phyloP scores from a whole-genome alignment of 805 yeast genomes.

The Yarrowia sp. region DNA sequence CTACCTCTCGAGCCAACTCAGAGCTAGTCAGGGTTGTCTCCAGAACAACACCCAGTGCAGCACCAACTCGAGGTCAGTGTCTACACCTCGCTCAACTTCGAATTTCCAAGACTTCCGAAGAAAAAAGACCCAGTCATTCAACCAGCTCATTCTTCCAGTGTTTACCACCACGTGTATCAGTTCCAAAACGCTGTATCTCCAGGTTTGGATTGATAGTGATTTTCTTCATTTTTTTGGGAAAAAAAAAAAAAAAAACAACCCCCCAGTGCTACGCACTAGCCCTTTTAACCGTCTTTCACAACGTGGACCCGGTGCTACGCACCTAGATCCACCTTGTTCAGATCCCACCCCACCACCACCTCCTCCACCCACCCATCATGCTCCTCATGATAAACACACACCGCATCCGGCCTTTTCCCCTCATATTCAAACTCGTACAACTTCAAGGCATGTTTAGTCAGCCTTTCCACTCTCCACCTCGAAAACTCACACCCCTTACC shows the following conservation, averaged over 20 bases:
- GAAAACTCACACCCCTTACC: background rate
- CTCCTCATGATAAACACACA: background rate
- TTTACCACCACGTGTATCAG: no score
- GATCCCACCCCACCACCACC: background rate
- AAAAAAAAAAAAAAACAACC: background rate
- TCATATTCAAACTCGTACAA: constrained; percentile 27
- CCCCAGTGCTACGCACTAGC: no score
- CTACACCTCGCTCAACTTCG: no score
- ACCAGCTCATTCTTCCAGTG: no score
- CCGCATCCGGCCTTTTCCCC: background rate
- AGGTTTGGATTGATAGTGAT: no score
- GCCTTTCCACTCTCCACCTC: background rate
- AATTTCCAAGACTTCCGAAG: no score
- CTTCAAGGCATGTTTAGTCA: background rate
- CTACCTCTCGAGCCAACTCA: no score
- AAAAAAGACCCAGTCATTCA: no score
- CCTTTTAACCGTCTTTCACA: background rate
- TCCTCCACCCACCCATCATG: constrained; percentile 12
- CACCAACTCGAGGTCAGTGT: no score
- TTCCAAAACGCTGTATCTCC: no score
- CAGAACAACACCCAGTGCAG: no score
- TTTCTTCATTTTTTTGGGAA: background rate
- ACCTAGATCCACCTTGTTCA: background rate
- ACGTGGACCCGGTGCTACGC: background rate
- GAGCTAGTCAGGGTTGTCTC: no score